These are phyloP conservation scores for Zychaea mexicana DNA, from an alignment of 371 early-diverging fungal genomes.

Conservation along the genomic window DNA sequence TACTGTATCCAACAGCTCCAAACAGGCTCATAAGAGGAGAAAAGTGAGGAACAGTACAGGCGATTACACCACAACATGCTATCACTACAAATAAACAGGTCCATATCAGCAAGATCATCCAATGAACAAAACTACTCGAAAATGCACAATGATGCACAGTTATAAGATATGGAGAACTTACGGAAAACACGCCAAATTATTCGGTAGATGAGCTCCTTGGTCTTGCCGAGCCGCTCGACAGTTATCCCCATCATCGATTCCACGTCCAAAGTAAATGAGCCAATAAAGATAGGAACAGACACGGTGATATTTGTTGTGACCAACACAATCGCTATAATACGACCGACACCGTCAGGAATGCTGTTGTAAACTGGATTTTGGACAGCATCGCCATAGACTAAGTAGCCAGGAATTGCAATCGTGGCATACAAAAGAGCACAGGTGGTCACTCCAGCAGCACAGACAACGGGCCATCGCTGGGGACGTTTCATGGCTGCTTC, in stretches of 20 bases:
- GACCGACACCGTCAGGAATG: constrained; percentile 65
- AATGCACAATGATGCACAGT: not conserved
- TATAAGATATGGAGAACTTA: no score
- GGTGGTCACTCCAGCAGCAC: constrained; percentile 66
- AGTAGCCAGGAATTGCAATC: constrained; percentile 79
- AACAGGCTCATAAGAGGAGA: constrained; percentile 78
- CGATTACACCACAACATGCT: constrained; percentile 56
- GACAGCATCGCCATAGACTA: constrained; percentile 72
- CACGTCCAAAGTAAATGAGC: constrained; percentile 77
- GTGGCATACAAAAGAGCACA: constrained; percentile 76
- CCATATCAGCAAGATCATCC: not conserved
- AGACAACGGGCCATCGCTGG: constrained; percentile 69
- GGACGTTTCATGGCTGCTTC: constrained; percentile 83
- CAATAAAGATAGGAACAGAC: constrained; percentile 79
- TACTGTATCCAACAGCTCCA: constrained; percentile 80
- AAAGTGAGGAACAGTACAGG: constrained; percentile 78
- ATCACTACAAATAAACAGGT: constrained; percentile 35
- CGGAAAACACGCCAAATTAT: constrained; percentile 54
- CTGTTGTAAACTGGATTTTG: constrained; percentile 75
- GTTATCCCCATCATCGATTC: constrained; percentile 60
- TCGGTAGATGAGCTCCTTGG: constrained; percentile 57
- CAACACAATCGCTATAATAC: constrained; percentile 67
- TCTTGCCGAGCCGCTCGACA: constrained; percentile 47
- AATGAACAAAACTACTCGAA: not conserved
- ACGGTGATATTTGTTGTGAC: constrained; percentile 81